Conservation (phyloP, 331 rosid genomes). For the Acacia pycnantha region DNA sequence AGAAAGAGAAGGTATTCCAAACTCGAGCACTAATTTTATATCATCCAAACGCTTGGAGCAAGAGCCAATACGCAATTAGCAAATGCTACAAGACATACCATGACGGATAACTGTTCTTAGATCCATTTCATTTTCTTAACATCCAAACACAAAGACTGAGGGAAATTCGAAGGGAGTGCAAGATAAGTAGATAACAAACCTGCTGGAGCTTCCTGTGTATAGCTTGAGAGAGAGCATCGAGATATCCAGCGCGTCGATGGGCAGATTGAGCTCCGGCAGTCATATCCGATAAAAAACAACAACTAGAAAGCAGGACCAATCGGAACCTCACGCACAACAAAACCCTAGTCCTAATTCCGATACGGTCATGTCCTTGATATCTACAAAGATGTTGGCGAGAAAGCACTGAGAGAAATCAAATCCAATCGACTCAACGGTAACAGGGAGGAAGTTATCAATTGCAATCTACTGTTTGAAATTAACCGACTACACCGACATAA, state of each 20-base stretch:
- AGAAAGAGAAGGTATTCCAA: not conserved
- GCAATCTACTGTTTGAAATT: not conserved
- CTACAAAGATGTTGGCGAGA: not conserved
- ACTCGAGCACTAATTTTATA: not conserved
- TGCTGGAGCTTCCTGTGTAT: slow-evolving; percentile 92
- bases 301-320: not conserved
- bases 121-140: slow-evolving; percentile 25
- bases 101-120: not conserved
- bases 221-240: slow-evolving; percentile 77
- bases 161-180: not conserved
- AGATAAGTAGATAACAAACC: slow-evolving; percentile 42
- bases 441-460: not conserved
- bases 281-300: not conserved
- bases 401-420: not conserved
- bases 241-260: slow-evolving; percentile 71
- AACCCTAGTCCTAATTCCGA: slow-evolving; percentile 37
- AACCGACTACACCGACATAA: not conserved
- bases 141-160: slow-evolving; percentile 11
- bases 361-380: slow-evolving; percentile 23
- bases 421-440: not conserved
- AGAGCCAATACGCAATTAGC: not conserved
- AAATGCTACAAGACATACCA: not conserved
- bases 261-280: slow-evolving; percentile 40
- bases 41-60: not conserved
- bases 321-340: not conserved